Conservation (phyloP, 495 filamentous ascomycete genomes). For the Saxophila tyrrhenica region DNA sequence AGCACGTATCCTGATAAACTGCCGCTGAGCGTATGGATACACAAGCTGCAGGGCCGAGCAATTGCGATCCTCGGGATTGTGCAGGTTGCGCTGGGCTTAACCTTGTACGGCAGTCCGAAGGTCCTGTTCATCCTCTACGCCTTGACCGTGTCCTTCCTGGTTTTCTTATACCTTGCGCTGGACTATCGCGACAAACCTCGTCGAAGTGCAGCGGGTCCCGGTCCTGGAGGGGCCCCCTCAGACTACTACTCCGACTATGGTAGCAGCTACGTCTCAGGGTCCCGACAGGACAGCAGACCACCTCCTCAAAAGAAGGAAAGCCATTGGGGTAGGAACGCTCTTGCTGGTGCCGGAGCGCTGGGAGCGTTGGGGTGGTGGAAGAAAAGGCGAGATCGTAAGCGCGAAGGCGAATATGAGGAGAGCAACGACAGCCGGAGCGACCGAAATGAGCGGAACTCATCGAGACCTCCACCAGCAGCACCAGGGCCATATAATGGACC, state of each 20-base stretch:
- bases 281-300: slow-evolving; percentile 14
- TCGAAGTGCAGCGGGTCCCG: slow-evolving; percentile 31
- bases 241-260: slow-evolving; percentile 36
- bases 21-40: slow-evolving; percentile 64
- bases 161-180: slow-evolving; percentile 62
- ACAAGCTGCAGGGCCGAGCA: slow-evolving; percentile 74
- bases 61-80: slow-evolving; percentile 70
- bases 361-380: slow-evolving; percentile 45
- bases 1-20: slow-evolving; percentile 40
- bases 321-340: slow-evolving; percentile 10
- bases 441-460: not conserved
- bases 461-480: not conserved
- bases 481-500: not conserved
- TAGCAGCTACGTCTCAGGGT: slow-evolving; percentile 42
- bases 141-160: slow-evolving; percentile 53
- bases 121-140: slow-evolving; percentile 75
- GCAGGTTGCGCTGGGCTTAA: slow-evolving; percentile 82
- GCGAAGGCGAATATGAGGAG: slow-evolving; percentile 20
- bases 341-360: slow-evolving; percentile 19
- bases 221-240: slow-evolving; percentile 8
- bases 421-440: slow-evolving; percentile 1
- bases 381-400: slow-evolving; percentile 42
- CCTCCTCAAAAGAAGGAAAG: not conserved
- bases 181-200: slow-evolving; percentile 47
- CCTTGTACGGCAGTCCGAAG: slow-evolving; percentile 83